Evolutionary conservation across 768 basidiomycete genomes (phyloP).

Genomic region (Termitomyces sp.): DNA sequence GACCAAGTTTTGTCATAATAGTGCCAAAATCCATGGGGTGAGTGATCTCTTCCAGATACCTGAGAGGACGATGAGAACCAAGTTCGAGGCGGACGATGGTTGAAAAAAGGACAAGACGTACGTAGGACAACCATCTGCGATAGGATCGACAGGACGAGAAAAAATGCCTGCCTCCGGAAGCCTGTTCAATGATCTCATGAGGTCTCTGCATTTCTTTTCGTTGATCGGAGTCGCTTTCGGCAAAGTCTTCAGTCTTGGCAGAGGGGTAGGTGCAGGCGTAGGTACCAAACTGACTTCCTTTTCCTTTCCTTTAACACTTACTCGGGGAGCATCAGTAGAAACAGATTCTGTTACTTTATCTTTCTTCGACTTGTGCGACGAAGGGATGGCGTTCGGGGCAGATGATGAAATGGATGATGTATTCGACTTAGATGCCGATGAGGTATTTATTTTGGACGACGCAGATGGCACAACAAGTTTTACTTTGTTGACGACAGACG

Average conservation of each 20-base stretch:
- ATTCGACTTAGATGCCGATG: conserved; percentile 1
- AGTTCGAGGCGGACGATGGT: not conserved
- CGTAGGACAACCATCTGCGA: conserved; percentile 85
- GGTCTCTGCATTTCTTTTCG: conserved; percentile 77
- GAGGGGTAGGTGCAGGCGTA: conserved; percentile 21
- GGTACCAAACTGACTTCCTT: conserved; percentile 37
- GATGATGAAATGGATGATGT: not conserved
- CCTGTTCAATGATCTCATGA: conserved; percentile 54
- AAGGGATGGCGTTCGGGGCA: conserved; percentile 16
- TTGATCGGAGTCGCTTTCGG: conserved; percentile 50
- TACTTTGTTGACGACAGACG: conserved; percentile 16
- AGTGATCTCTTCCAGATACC: conserved; percentile 88
- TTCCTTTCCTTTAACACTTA: conserved; percentile 70
- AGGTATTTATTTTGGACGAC: conserved; percentile 12
- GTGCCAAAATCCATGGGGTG: conserved; percentile 94
- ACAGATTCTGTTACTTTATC: conserved; percentile 29
- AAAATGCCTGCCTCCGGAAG: conserved; percentile 72
- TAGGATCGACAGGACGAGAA: conserved; percentile 76
- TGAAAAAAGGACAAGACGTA: conserved; percentile 32
- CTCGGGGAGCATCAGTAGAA: conserved; percentile 28
- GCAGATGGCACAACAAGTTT: conserved; percentile 15
- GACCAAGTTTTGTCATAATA: conserved; percentile 60
- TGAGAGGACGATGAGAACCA: conserved; percentile 20
- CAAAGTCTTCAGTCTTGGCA: conserved; percentile 32
- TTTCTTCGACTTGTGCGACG: conserved; percentile 29